Evolutionary conservation across 345 rosid species (phyloP), one percentile per base, ranked within the genome.

Genomic region (Salix udensis): DNA sequence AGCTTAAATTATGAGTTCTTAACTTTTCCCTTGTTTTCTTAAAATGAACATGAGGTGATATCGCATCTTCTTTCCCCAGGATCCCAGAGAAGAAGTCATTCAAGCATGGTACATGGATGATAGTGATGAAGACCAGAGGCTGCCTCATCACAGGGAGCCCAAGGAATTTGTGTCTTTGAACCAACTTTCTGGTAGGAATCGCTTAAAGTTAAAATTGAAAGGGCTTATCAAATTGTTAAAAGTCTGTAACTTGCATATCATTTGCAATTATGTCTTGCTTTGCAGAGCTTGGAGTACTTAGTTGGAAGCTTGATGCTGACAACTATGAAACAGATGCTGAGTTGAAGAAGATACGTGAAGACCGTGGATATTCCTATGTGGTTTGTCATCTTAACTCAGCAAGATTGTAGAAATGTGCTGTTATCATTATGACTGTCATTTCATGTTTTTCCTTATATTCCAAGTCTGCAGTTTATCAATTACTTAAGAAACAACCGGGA

Each of bases 31-130:
- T 50, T 21, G 4, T 12, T 60, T 37, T 26, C 21, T 23, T 60
- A 15, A 60, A 14, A 53, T n/a, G 24, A 67, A 40, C 16, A 7
- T 62, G 26, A 28, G 48, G 39, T 7, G 28, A 73, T 11, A 68
- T 11, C 62, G 26, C 65, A 39, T 26, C 16, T 28, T 26, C 64
- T 40, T 66, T 8, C 30, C 62, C 52, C 78, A 89, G 93, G 91
- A 89, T 84, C 65, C 73, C 16, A 89, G 89, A 70, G 94, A 88
- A 80, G 97, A 93, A 76, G 97, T 93, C 69, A 60, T 95, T 65
- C 90, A 95, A 74, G 97, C 96, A 74, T 93, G 98, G 97, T 93
- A 91, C 82, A 91, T 93, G 98, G 94, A 91, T 84, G 92, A 88
- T 76, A 91, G 91, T 68, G 65, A 88, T 46, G 94, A 90, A 65